These are phyloP conservation scores for Monosporascus sp. DNA, from an alignment of 2,329 filamentous ascomycete genomes.

Conservation along the genomic window DNA sequence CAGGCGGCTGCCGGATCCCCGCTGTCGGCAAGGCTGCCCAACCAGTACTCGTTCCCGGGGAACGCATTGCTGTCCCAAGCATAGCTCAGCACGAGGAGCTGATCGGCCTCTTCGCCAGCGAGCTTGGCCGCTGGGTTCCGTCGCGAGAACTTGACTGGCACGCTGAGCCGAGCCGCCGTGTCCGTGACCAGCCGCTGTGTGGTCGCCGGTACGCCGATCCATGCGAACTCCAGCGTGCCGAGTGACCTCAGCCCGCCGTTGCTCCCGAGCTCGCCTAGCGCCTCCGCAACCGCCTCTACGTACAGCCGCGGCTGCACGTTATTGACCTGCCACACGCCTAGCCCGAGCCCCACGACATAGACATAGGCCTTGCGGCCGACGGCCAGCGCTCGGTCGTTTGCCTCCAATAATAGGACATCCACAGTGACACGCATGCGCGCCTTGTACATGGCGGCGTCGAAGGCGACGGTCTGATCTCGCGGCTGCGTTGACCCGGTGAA, in stretches of 20 bases:
- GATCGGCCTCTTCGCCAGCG: conserved; percentile 2
- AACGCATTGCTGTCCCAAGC: conserved; percentile 29
- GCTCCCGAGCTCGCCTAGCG: conserved; percentile 7
- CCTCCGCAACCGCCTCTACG: conserved; percentile 14
- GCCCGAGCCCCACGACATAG: conserved; percentile 27
- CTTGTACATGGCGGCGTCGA: conserved; percentile 20
- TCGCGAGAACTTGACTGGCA: conserved; percentile 17
- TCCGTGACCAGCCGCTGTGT: neutral
- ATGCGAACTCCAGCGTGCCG: conserved; percentile 21
- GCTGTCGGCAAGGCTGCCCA: conserved; percentile 11
- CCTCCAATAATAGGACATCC: conserved; percentile 26
- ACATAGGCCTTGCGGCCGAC: conserved; percentile 20
- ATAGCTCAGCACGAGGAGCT: conserved; percentile 26
- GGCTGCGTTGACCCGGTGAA: conserved; percentile 5
- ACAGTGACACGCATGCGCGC: conserved; percentile 20
- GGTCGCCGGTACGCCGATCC: conserved; percentile 2
- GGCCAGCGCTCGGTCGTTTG: conserved; percentile 17
- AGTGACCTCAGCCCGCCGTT: conserved; percentile 9
- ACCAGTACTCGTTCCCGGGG: conserved; percentile 30
- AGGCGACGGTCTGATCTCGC: neutral
- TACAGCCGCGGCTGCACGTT: conserved; percentile 13
- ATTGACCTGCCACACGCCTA: conserved; percentile 21
- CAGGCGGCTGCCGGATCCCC: conserved; percentile 29
- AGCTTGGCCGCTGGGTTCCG: conserved; percentile 22
- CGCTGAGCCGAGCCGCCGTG: conserved; percentile 1